Evolutionary conservation across 116 monocot genomes (phyloP).

Genomic region (Dioscorea cayenensis): DNA sequence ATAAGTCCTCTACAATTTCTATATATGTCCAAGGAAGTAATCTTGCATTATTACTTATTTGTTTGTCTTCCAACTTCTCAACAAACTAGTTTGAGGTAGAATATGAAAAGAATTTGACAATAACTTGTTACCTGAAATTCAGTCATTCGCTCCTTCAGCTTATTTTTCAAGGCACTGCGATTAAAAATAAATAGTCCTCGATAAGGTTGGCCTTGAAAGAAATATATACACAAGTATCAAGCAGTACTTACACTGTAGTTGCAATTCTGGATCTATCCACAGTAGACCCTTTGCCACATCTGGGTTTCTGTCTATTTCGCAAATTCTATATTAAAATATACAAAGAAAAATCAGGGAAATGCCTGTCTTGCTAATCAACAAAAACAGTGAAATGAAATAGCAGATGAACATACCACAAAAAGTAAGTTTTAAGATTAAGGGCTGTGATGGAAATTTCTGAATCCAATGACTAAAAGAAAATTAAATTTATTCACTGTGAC

Average conservation of each 20-base stretch:
- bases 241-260: background rate
- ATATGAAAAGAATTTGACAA: background rate
- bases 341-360: background rate
- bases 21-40: too few species aligned
- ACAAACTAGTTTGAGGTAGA: background rate
- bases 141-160: constrained; percentile 29
- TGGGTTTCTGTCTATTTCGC: background rate
- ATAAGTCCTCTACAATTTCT: too few species aligned
- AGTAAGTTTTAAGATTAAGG: background rate
- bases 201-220: background rate
- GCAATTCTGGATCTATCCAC: background rate
- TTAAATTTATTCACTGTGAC: background rate
- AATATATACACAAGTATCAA: background rate
- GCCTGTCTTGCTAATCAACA: background rate
- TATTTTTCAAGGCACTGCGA: constrained; percentile 36
- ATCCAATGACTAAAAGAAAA: background rate
- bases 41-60: too few species aligned
- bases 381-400: background rate
- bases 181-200: background rate
- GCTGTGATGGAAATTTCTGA: background rate
- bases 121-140: constrained; percentile 35
- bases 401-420: background rate
- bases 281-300: background rate
- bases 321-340: background rate
- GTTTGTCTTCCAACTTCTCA: too few species aligned